A percentile compares a stretch with the other conserved stretches of the same genome.
Evolutionary conservation across 805 yeast species (phyloP).

Genomic region (Candida bentonensis): DNA sequence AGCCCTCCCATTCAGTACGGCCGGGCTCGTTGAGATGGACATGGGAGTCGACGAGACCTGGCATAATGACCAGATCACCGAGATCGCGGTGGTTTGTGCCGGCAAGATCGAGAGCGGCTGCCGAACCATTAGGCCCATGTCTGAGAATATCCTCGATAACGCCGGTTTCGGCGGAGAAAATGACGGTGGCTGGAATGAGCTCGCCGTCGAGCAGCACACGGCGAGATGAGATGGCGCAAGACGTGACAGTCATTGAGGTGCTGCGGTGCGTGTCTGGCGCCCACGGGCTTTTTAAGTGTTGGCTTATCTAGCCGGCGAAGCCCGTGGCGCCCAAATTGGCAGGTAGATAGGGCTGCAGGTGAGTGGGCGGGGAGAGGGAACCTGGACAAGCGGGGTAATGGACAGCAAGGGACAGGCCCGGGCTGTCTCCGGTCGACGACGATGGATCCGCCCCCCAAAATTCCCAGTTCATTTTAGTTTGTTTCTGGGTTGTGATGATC

Average conservation of each 20-base stretch:
- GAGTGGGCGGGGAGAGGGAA: too few species aligned
- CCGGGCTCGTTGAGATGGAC: slow-evolving; percentile 96
- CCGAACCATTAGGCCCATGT: not conserved
- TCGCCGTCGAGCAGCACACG: slow-evolving; percentile 13
- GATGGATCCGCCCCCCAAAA: too few species aligned
- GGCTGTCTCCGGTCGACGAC: too few species aligned
- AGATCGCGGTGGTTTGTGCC: slow-evolving; percentile 29
- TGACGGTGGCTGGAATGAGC: slow-evolving; percentile 17
- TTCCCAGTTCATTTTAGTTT: too few species aligned
- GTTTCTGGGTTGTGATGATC: too few species aligned
- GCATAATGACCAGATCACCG: slow-evolving; percentile 55
- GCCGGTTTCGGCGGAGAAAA: slow-evolving; percentile 26
- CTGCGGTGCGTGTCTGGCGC: not conserved
- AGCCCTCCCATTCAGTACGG: slow-evolving; percentile 98
- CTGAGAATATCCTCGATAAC: slow-evolving; percentile 34
- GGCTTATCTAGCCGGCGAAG: not conserved
- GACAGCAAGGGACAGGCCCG: too few species aligned
- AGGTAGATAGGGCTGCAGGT: too few species aligned
- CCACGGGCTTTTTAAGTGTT: too few species aligned
- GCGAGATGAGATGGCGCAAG: slow-evolving; percentile 8
- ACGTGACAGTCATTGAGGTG: not conserved
- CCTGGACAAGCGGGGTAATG: too few species aligned
- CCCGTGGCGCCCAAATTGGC: slow-evolving; percentile 1
- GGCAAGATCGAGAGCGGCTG: slow-evolving; percentile 3
- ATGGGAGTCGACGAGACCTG: slow-evolving; percentile 88